Evolutionary conservation across 768 basidiomycete genomes (phyloP), one percentile per base, ranked within the genome.

Genomic region (Tylopilus vinaceipallidus): DNA sequence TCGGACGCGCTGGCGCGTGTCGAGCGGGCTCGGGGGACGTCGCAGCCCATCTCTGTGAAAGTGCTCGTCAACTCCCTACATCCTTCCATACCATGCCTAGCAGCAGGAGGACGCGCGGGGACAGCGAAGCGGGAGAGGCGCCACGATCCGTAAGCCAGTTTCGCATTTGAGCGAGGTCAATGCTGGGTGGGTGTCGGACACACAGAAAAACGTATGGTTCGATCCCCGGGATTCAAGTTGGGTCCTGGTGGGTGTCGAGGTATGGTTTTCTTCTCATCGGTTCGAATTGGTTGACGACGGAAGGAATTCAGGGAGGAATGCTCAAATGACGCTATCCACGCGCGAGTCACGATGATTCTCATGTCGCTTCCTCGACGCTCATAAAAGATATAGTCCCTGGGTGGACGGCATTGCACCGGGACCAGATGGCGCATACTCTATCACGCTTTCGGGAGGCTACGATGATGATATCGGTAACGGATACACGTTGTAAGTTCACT

Each of bases 381-480:
- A 46, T 30, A 22, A 23, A 44, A 30, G 33, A 13, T 40, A 19
- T 24, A 93, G 89, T 2, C 91, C 92, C 0, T 83, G 80, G 74
- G 92, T 95, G 6, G 87, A 80, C 30, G 94, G 94, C 0, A 95
- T 97, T 37, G 74, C 26, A 67, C 59, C 68, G 11, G 75, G 84
- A 3, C 70, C 70, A 0, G 53, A 84, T 6, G 93, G 94, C 2
- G 88, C 90, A 2, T 89, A 86, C 56, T 92, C 89, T 36, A 79
- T 97, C 13, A 92, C 88, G 3, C 78, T 95, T 3, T 92, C 89
- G 34, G 94, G 94, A 11, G 93, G 90, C 2, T 93, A 93, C 49
- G 86, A 88, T 27, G 91, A 92, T 47, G 91, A 92, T 56, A 78
- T 92, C 14, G 90, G 92, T 54, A 64, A 82, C 14, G 90, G 90